Base-by-base conservation (phyloP, 1,284 basidiomycete genomes). In the Leucoagaricus sp. region DNA sequence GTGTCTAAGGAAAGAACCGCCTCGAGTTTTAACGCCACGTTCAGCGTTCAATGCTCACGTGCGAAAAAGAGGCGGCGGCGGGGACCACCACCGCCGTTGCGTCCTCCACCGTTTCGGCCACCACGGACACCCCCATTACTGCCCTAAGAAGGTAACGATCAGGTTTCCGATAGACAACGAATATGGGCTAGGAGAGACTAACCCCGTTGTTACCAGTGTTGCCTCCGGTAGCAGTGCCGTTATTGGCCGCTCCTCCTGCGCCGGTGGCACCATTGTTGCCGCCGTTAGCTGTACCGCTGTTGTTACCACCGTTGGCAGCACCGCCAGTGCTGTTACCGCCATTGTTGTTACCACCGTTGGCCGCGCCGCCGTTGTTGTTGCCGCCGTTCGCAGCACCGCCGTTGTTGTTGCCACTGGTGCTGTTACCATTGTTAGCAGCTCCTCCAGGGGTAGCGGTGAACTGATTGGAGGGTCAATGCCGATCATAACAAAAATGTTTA, bases 361-460 rank as follows among this genome's bases (percentile, higher is more conserved):
- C 59, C 51, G 34, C 53, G 42, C 53, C 55, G 40, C 42, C 52
- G 17, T 13, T 60, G 36, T 29, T 53, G 17, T 34, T 46, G 33
- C 31, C 31, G 23, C 58, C 49, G 25, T 26, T 33, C 4, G 25
- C 44, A 10, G 58, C 60, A 25, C 58, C 52, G 50, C 61, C 56
- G 28, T 62, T 49, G n/a, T 55, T 54, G 49, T 58, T 63, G 19
- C 58, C 67, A 51, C 61, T 64, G n/a, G 57, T 61, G 44, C 53
- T 53, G 15, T 45, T 59, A 33, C 49, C 60, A 28, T 28, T 54
- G 28, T 57, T 64, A 34, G 58, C 61, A 40, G 59, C 62, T 57
- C 62, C 71, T 58, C 65, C 67, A 17, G 52, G 31, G 8, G 31
- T 28, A 41, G 75, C 74, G 57, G 71, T 73, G 70, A 80, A 78